Conservation (phyloP, 2,329 filamentous ascomycete species). For the Trichoderma sp. region DNA sequence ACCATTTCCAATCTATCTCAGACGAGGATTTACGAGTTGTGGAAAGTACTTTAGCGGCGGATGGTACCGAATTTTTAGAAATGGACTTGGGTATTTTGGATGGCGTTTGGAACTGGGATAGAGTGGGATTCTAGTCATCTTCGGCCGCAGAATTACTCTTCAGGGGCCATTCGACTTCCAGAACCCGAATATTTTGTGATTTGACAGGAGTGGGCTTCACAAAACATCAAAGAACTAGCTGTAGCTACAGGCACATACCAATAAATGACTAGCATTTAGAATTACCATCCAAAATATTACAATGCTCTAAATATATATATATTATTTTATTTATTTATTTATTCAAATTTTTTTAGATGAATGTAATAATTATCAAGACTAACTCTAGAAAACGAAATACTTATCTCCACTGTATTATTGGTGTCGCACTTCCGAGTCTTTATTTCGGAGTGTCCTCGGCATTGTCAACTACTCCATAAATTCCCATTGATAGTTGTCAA, state of each 20-base stretch:
- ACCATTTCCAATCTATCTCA: neutral
- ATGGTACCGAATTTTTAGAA: neutral
- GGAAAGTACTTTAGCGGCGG: neutral
- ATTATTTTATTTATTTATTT: too few species aligned
- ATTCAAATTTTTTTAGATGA: too few species aligned
- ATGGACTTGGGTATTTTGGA: conserved; percentile 9
- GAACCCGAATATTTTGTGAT: neutral
- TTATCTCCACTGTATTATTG: neutral
- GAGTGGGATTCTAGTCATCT: neutral
- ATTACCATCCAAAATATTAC: too few species aligned
- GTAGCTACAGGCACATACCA: too few species aligned
- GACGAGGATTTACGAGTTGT: neutral
- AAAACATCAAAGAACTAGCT: too few species aligned
- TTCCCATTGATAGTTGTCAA: neutral
- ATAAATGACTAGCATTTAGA: too few species aligned
- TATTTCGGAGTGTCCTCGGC: neutral
- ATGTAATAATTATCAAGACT: neutral
- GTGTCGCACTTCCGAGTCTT: neutral
- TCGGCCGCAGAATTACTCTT: neutral
- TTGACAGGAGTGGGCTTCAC: neutral
- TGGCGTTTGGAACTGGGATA: conserved; percentile 6
- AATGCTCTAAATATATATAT: too few species aligned
- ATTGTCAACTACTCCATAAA: neutral
- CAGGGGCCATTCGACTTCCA: neutral
- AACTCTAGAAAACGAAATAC: neutral